These are phyloP conservation scores for Sechiopsis laciniata DNA, from an alignment of 306 rosid species.

Conservation along the genomic window DNA sequence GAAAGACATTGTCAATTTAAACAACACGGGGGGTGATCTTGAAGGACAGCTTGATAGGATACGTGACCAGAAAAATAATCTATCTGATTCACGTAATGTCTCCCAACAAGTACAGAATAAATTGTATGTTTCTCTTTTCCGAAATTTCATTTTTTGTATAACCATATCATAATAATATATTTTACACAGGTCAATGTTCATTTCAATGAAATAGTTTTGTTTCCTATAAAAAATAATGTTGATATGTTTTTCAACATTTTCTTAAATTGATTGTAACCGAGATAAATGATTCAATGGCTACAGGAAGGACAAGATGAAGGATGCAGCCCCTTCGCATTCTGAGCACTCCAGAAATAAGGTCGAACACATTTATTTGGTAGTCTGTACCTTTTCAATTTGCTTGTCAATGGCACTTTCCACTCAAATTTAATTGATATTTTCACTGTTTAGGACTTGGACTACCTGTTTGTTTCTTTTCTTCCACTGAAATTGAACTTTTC, in stretches of 20 bases:
- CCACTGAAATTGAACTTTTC: neutral
- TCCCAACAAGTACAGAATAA: conserved; percentile 31
- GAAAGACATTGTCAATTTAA: conserved; percentile 50
- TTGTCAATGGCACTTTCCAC: neutral
- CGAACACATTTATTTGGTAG: conserved; percentile 21
- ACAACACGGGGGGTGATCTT: conserved; percentile 46
- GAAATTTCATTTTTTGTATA: conserved; percentile 13
- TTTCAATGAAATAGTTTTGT: neutral
- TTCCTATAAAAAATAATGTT: too few relatives aligned
- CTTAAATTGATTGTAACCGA: conserved; percentile 8
- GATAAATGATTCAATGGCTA: conserved; percentile 21
- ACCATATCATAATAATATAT: conserved; percentile 12
- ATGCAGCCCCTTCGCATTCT: conserved; percentile 33
- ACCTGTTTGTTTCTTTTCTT: neutral
- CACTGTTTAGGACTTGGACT: conserved; percentile 7
- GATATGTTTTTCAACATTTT: conserved; percentile 18
- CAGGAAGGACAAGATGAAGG: conserved; percentile 49
- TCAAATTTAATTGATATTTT: neutral
- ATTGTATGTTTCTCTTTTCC: conserved; percentile 40
- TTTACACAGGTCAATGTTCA: neutral
- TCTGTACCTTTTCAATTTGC: conserved; percentile 3
- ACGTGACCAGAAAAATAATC: conserved; percentile 30
- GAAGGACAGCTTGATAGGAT: conserved; percentile 52
- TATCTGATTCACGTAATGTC: conserved; percentile 22
- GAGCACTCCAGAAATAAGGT: conserved; percentile 69